phyloP scores from a whole-genome alignment of 345 rosid genomes.

The Gossypium longicalyx region DNA sequence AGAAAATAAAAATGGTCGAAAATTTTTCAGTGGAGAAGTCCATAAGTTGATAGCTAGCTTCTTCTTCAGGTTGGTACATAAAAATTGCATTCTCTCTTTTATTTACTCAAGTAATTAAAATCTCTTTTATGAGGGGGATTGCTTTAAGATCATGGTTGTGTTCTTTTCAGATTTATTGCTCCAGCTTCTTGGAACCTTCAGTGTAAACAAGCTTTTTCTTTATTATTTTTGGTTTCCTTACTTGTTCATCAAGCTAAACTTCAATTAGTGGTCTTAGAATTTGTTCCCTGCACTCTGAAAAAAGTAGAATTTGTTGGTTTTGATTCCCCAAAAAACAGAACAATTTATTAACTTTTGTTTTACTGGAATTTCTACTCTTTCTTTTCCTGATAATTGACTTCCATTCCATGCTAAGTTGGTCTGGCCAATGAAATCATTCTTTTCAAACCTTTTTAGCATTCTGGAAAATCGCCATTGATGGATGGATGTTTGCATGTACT shows the following conservation, averaged over 20 bases:
- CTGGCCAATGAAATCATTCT: background rate
- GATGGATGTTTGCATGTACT: background rate
- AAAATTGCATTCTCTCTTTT: too few species aligned
- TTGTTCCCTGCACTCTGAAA: background rate
- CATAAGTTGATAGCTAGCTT: too few species aligned
- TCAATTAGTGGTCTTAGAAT: background rate
- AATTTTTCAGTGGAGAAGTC: too few species aligned
- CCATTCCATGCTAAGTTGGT: background rate
- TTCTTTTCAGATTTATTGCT: too few species aligned
- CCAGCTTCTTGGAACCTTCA: too few species aligned
- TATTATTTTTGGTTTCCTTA: background rate
- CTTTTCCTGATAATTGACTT: background rate
- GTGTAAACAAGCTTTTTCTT: too few species aligned
- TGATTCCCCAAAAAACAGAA: background rate
- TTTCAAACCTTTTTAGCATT: background rate
- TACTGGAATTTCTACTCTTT: background rate
- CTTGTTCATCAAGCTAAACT: background rate
- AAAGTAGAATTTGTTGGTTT: background rate
- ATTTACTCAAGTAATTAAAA: too few species aligned
- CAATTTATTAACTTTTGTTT: background rate
- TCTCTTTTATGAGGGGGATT: too few species aligned
- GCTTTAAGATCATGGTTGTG: too few species aligned
- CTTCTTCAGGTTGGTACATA: too few species aligned
- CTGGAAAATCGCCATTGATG: background rate
- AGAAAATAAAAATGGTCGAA: too few species aligned